Evolutionary conservation across 1,284 basidiomycete species (phyloP), one percentile per base, ranked within the genome.

Genomic region (Salmacisia buchloeana): DNA sequence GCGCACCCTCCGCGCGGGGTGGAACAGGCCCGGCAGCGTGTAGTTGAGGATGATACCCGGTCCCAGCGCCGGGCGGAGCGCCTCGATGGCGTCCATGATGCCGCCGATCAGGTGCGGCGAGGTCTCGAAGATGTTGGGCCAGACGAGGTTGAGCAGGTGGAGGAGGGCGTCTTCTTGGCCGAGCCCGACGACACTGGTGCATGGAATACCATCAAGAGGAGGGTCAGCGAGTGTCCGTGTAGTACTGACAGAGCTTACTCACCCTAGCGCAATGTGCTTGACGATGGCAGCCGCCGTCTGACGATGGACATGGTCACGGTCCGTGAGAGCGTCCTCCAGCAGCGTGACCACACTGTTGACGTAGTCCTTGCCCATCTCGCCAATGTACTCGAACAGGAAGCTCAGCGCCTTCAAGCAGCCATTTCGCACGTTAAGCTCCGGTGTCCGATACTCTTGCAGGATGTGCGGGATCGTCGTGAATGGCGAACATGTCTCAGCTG

Each of bases 381-480:
- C 96, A 74, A 98, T 94, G 78, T 99, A 98, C 84, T 98, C 96
- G 79, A 98, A 98, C 65, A 99, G 89, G 84, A 97, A 99, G 3
- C 94, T 93, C 31, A 98, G 85, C 0, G 96, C 94, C 81, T 99
- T 99, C 68, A 99, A 84, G 86, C 94, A 98, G 67, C 96, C 96
- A n/a, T 94, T 98, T 61, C 96, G 89, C 49, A 98, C 96, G 81
- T 98, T 99, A 67, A 98, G 85, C 80, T 99, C 96, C 1, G 82
- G 82, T 1, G 94, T 98, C 59, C 94, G 89, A 81, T 98, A 99
- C 81, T 99, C 96, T 82, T 97, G 97, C 49, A 99, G 85, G 74
- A 98, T 97, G 34, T 96, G 96, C 2, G 96, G 96, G 67, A 98
- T 96, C 82, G 94, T 97, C 0, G 94, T 99, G 85, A 98, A 99